Conservation (phyloP, 2,329 filamentous ascomycete genomes). For the Hawksworthiomyces lignivorus region DNA sequence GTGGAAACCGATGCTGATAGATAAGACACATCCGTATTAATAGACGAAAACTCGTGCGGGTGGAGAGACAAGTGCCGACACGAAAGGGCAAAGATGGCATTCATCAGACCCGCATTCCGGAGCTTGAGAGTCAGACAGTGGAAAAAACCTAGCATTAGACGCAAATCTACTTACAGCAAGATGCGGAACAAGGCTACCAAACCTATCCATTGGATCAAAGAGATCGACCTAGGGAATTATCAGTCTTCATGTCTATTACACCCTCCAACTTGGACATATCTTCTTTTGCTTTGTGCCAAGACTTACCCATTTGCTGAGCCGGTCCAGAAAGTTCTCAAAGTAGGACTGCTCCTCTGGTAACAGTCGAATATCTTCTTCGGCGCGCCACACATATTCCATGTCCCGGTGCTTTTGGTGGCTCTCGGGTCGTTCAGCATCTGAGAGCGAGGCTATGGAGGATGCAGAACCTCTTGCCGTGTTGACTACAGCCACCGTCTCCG, state of each 20-base stretch:
- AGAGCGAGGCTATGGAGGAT: neutral
- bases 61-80: neutral
- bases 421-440: neutral
- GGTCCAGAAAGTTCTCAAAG: neutral
- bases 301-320: neutral
- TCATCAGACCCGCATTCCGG: slow-evolving; percentile 12
- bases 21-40: no score
- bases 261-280: no score
- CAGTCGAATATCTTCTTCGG: neutral
- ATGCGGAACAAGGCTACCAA: no score
- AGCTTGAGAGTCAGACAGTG: slow-evolving; percentile 4
- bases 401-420: neutral
- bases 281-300: neutral
- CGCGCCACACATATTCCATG: neutral
- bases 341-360: neutral
- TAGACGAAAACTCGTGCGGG: no score
- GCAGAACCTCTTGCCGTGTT: neutral
- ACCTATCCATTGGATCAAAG: no score
- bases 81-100: slow-evolving; percentile 14
- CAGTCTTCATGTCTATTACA: no score
- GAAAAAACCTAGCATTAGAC: neutral
- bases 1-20: no score
- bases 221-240: no score
- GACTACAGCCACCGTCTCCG: neutral
- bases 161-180: no score